These are phyloP conservation scores for Ambrosia hybrid DNA, from an alignment of 140 eudicot species.

Conservation along the genomic window DNA sequence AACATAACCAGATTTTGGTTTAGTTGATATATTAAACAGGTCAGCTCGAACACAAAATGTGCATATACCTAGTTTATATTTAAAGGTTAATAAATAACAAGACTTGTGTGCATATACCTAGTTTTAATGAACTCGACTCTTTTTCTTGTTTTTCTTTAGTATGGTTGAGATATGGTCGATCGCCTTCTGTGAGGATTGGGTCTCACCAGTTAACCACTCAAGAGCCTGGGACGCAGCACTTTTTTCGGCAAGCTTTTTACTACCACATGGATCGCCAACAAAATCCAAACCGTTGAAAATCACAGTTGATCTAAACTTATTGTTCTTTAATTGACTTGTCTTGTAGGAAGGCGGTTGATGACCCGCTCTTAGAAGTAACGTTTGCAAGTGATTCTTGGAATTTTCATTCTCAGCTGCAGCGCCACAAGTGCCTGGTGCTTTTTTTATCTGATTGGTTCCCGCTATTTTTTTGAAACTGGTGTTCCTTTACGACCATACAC, in stretches of 20 bases:
- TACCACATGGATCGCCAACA: slow-evolving; percentile 66
- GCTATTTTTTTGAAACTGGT: slow-evolving; percentile 25
- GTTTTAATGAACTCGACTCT: neutral
- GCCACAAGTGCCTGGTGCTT: too few species aligned
- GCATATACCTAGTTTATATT: too few species aligned
- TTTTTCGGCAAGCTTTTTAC: slow-evolving; percentile 84
- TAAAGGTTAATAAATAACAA: too few species aligned
- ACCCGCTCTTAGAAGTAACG: slow-evolving; percentile 77
- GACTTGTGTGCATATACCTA: too few species aligned
- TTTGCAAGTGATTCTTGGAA: slow-evolving; percentile 75
- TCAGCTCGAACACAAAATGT: too few species aligned
- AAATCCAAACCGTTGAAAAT: slow-evolving; percentile 81
- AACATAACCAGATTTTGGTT: too few species aligned
- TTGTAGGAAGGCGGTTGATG: slow-evolving; percentile 78
- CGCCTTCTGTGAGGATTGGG: slow-evolving; percentile 51
- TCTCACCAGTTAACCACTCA: slow-evolving; percentile 40
- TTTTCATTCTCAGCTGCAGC: slow-evolving; percentile 38
- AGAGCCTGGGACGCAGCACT: slow-evolving; percentile 90
- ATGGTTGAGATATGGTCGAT: slow-evolving; percentile 59
- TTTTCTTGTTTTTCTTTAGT: slow-evolving; percentile 59
- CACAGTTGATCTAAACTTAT: slow-evolving; percentile 67
- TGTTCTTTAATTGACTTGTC: slow-evolving; percentile 66
- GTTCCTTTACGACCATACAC: slow-evolving; percentile 67
- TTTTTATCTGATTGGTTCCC: slow-evolving; percentile 27
- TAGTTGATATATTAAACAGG: neutral